Evolutionary conservation across 2,329 filamentous ascomycete genomes (phyloP).

Genomic region (Beauveria varroae): DNA sequence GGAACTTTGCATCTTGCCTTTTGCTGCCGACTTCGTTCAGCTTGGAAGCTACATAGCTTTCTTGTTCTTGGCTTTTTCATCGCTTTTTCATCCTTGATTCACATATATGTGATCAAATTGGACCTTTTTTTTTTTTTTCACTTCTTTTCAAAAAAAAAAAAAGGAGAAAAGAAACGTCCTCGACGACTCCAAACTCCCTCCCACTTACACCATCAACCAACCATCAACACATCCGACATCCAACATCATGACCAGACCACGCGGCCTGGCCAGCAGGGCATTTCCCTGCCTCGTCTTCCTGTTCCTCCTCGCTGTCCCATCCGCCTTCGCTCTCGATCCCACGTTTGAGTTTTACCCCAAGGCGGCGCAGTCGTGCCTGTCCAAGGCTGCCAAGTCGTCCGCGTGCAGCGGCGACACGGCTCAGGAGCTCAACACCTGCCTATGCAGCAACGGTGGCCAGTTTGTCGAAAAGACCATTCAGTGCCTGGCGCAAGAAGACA

Average conservation of each 20-base stretch:
- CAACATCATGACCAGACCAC: neutral
- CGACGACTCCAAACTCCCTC: too few relatives aligned
- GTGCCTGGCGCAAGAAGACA: conserved; percentile 31
- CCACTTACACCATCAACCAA: too few relatives aligned
- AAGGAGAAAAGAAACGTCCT: too few relatives aligned
- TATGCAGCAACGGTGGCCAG: conserved; percentile 36
- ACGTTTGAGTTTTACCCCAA: conserved; percentile 38
- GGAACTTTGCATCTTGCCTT: too few relatives aligned
- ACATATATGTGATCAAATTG: too few relatives aligned
- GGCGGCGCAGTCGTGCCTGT: conserved; percentile 32
- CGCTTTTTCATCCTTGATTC: too few relatives aligned
- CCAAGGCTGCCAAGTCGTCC: conserved; percentile 26
- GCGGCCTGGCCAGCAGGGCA: neutral
- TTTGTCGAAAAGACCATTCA: conserved; percentile 36
- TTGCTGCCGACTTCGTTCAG: too few relatives aligned
- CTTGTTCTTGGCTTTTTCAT: too few relatives aligned
- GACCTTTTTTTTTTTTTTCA: too few relatives aligned
- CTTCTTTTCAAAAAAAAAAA: too few relatives aligned
- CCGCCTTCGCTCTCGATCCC: conserved; percentile 21
- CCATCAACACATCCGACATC: neutral
- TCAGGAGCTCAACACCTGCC: conserved; percentile 32
- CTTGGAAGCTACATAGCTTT: too few relatives aligned
- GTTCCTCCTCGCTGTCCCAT: neutral
- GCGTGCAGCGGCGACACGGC: conserved; percentile 30
- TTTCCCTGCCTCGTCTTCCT: neutral